Base-by-base conservation (phyloP, 805 yeast genomes). In the Wickerhamomyces ciferrii region DNA sequence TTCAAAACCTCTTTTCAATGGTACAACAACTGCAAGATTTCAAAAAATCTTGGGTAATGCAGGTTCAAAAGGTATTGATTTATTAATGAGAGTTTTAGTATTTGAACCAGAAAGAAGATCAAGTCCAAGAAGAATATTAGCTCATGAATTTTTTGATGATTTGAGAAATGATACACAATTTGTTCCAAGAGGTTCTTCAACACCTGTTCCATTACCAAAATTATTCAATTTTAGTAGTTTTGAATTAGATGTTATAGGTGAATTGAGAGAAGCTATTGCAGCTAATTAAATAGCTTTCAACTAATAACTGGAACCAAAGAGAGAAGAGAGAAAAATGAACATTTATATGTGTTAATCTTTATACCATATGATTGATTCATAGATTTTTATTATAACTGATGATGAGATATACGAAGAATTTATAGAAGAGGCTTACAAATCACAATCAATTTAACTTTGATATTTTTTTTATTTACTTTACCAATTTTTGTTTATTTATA, bases 71-170 rank as follows among this genome's bases (percentile, higher is more conserved):
- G 97, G 96, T 23, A 76, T 94, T 49, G 97, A 92, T 64, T 74
- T 94, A 54, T 72, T 94, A 58, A 76, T 85, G 73, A 77, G 78
- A 48, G 81, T 94, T 41, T 76, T 94, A 52, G 96, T 89, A 42
- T 94, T 94, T 68, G 94, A 90, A 52, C 99, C 99, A 15, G 86
- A 83, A 44, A 69, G 72, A 47, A 81, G 99, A 64, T 76, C 88
- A 49, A 75, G 85, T 41, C 92, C 98, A 43, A 78, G 84, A 60
- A 77, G 84, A 55, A 89, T 92, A 9, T 70, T 94, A 74, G 81
- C 91, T 8, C 97, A 92, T 70, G 84, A 85, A 23, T 94, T 89
- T 65, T 92, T 92, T 63, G 85, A 88, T 63, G 96, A 91, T 60
- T 74, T 92, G 55, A 84, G 92, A 63, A 75, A 74, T 23, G 74